These are phyloP conservation scores for Gracilariopsis chorda DNA, from an alignment of 23 red algal species.

Conservation along the genomic window DNA sequence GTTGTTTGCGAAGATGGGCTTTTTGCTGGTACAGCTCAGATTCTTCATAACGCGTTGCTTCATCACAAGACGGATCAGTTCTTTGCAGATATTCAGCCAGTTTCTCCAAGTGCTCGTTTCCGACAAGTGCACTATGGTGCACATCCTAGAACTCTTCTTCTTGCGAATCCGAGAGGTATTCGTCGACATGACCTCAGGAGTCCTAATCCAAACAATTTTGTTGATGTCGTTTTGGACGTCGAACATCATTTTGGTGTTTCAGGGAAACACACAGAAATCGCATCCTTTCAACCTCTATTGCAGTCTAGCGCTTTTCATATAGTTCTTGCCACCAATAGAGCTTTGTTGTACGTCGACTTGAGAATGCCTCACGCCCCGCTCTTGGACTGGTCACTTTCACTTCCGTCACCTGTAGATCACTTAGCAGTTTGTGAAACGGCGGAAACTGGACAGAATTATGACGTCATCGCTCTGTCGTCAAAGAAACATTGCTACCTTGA, in stretches of 20 bases:
- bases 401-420: background rate
- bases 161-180: background rate
- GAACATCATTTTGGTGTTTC: background rate
- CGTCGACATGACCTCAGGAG: background rate
- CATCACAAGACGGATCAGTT: background rate
- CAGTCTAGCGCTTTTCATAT: background rate
- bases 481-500: background rate
- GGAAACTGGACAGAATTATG: background rate
- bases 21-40: background rate
- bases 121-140: background rate
- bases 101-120: background rate
- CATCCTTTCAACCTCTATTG: background rate
- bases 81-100: background rate
- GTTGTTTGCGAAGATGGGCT: conserved; percentile 1
- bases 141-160: conserved; percentile 24
- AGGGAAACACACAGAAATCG: background rate
- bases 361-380: background rate
- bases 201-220: background rate
- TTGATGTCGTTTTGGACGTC: background rate
- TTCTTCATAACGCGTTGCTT: background rate
- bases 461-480: background rate
- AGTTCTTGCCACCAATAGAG: background rate
- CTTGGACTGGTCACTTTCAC: conserved; percentile 26
- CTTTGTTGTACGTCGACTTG: conserved; percentile 6
- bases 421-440: background rate